Percentiles rank a stretch among this genome's conserved stretches.
Conservation (phyloP, 495 filamentous ascomycete species). For the Elasticomyces elasticus region DNA sequence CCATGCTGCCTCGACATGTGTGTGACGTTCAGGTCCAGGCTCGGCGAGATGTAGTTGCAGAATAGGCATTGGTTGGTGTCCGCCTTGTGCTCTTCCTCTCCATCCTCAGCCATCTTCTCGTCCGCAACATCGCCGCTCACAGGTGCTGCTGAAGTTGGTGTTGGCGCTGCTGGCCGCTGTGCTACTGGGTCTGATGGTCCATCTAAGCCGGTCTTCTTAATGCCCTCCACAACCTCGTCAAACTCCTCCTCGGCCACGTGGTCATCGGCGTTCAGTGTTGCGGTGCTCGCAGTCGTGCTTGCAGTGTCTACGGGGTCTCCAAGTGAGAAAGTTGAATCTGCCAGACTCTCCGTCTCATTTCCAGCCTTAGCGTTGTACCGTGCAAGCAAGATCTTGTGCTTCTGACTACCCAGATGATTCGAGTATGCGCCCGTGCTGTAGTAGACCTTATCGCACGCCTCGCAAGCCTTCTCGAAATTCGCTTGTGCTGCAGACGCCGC, state of each 20-base stretch:
- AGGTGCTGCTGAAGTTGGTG: constrained; percentile 40
- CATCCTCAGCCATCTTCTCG: constrained; percentile 13
- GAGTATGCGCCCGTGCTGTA: constrained; percentile 91
- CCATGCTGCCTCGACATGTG: constrained; percentile 92
- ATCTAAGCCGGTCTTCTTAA: constrained; percentile 63
- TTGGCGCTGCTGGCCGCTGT: constrained; percentile 46
- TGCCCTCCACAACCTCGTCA: constrained; percentile 59
- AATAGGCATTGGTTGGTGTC: constrained; percentile 67
- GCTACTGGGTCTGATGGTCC: constrained; percentile 42
- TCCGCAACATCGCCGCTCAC: constrained; percentile 34
- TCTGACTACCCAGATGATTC: constrained; percentile 86
- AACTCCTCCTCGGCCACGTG: constrained; percentile 55
- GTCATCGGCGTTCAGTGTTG: constrained; percentile 26
- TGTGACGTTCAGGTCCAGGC: constrained; percentile 57
- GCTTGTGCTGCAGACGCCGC: constrained; percentile 79
- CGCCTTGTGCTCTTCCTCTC: constrained; percentile 27
- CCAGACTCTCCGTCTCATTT: constrained; percentile 49
- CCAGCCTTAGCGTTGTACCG: constrained; percentile 32
- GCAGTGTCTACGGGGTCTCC: constrained; percentile 61
- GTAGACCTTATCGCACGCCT: constrained; percentile 80
- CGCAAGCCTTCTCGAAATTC: constrained; percentile 74
- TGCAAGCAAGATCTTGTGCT: constrained; percentile 65
- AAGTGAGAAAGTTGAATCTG: constrained; percentile 84
- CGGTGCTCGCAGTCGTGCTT: constrained; percentile 20
- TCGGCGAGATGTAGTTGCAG: constrained; percentile 72